phyloP scores from a whole-genome alignment of 1,284 basidiomycete species.

The Omphalotus olearius region DNA sequence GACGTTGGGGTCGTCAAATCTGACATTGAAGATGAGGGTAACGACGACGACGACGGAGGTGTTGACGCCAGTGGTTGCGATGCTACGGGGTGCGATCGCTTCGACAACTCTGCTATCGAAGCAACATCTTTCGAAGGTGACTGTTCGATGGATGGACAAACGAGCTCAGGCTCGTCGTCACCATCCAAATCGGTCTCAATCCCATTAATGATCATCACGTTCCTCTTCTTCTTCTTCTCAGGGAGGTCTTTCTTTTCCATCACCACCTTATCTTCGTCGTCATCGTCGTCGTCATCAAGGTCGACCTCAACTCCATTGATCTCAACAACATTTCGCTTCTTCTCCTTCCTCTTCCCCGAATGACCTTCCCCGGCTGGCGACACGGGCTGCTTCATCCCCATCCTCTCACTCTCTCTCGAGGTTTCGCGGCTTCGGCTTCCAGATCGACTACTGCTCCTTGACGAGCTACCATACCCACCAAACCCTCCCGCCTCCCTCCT shows the following conservation, averaged over 20 bases:
- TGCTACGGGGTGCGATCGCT: too few relatives aligned
- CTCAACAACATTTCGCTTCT: slow-evolving; percentile 22
- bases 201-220: background rate
- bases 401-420: slow-evolving; percentile 1
- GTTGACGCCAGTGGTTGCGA: too few relatives aligned
- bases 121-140: background rate
- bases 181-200: background rate
- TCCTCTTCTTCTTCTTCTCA: background rate
- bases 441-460: background rate
- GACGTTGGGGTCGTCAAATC: too few relatives aligned
- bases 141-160: background rate
- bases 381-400: background rate
- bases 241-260: background rate
- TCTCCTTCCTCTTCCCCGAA: background rate
- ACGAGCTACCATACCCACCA: background rate
- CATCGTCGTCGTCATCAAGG: slow-evolving; percentile 23
- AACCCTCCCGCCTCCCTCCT: slow-evolving; percentile 1
- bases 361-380: background rate
- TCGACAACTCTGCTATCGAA: background rate
- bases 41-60: too few relatives aligned
- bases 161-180: background rate
- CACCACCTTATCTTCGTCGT: slow-evolving; percentile 10
- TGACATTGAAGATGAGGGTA: too few relatives aligned
- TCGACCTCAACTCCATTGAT: slow-evolving; percentile 27
- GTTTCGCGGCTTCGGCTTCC: slow-evolving; percentile 4